Evolutionary conservation across 768 basidiomycete genomes (phyloP), one percentile per base, ranked within the genome.

Genomic region (Kwoniella europaea): DNA sequence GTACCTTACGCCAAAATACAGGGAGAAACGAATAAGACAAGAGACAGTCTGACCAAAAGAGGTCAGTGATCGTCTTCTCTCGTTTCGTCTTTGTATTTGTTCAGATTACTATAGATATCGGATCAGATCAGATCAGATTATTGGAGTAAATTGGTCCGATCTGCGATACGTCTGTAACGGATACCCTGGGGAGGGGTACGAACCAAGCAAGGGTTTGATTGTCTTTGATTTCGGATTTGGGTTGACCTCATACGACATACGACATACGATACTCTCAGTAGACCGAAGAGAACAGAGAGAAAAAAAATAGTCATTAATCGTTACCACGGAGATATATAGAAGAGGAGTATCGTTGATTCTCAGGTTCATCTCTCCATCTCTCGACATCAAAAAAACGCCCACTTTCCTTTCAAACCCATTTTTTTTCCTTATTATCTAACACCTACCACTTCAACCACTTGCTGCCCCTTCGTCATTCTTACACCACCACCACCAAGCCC

Each of bases 1-100:
- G 42, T 50, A n/a, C 44, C 60, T 62, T 43, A 16, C 43, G 60
- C 60, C 60, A 62, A 62, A 43, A 62, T 35, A 35, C 35, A 35
- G 27, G 50, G 41, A 53, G 20, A 43, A 50, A 29, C 46, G 46
- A 46, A 43, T 15, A 29, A 24, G 42, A 22, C n/a, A 55, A 44
- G 53, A 42, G 63, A 54, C 57, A 61, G 44, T 35, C 35, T 7
- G 35, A 35, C 35, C 35, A 35, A 35, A 35, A 35, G 35, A 60
- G 57, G 57, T 68, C 67, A 35, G 35, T 68, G 50, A 54, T 68
- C 59, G 50, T 61, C 67, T 59, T 54, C 29, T 54, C 65, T 12
- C 50, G 15, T 65, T 18, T 42, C 2, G 46, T 18, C 13, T 50
- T 16, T 50, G 46, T 50, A 18, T 1, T 50, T 15, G 46, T 50